Conservation (phyloP, 805 yeast genomes). For the Candida fluviatilis region DNA sequence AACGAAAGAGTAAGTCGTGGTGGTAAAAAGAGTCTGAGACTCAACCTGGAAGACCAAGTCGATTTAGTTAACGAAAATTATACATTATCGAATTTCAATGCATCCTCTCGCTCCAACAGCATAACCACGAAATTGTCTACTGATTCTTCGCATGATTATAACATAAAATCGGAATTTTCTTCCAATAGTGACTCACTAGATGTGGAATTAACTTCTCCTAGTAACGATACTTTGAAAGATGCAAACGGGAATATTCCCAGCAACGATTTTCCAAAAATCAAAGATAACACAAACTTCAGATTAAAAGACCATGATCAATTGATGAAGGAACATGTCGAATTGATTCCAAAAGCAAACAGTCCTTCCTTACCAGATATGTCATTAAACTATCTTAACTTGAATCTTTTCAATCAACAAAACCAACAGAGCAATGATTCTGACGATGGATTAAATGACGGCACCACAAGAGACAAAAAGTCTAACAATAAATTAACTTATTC, state of each 20-base stretch:
- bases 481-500: background rate
- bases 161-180: background rate
- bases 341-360: conserved; percentile 1
- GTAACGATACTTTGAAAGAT: background rate
- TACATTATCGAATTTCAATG: background rate
- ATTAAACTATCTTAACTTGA: conserved; percentile 9
- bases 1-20: conserved; percentile 53
- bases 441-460: background rate
- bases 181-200: background rate
- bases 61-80: background rate
- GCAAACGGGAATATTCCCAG: background rate
- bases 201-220: background rate
- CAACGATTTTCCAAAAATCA: background rate
- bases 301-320: background rate
- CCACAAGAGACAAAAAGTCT: background rate
- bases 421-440: background rate
- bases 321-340: background rate
- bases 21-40: conserved; percentile 22
- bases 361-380: conserved; percentile 9
- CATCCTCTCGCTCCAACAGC: conserved; percentile 1
- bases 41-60: conserved; percentile 2
- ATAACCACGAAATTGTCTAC: background rate
- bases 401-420: conserved; percentile 5
- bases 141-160: background rate
- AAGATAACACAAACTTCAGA: background rate